Evolutionary conservation across 1,284 basidiomycete species (phyloP).

Genomic region (Microbotryomycetes sp.): DNA sequence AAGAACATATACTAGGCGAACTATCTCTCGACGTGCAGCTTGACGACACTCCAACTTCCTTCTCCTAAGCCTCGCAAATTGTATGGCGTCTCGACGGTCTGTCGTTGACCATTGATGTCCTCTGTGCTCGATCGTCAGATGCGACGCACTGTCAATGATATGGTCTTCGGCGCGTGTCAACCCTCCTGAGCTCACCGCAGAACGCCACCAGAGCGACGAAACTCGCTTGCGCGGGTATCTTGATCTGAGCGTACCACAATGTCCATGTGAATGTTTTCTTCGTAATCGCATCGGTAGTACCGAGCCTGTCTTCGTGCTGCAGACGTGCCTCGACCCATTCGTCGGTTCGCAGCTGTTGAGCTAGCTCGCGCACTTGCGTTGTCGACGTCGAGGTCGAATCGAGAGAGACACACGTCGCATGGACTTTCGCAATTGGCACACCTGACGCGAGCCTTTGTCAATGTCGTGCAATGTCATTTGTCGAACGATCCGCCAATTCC

Average conservation of each 20-base stretch:
- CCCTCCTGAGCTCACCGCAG: neutral
- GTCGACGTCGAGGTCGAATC: neutral
- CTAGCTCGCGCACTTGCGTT: neutral
- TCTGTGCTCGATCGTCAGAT: conserved; percentile 8
- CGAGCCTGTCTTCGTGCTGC: neutral
- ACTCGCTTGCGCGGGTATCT: too few species aligned
- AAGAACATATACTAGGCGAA: too few species aligned
- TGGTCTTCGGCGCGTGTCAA: conserved; percentile 1
- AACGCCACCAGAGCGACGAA: too few species aligned
- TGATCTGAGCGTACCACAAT: neutral
- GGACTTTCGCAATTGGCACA: conserved; percentile 8
- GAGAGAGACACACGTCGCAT: conserved; percentile 6
- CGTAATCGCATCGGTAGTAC: neutral
- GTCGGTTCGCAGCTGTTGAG: neutral
- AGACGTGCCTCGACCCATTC: neutral
- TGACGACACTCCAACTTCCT: conserved; percentile 25
- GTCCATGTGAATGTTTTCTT: neutral
- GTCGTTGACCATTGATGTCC: conserved; percentile 13
- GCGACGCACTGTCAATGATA: neutral
- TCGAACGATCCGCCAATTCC: too few species aligned
- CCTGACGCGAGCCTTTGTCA: conserved; percentile 5
- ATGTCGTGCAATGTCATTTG: too few species aligned
- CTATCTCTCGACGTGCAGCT: too few species aligned
- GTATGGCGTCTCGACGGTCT: conserved; percentile 23
- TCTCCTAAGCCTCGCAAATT: conserved; percentile 25